Conservation (phyloP, 345 rosid species). For the Cardiospermum halicacabum region DNA sequence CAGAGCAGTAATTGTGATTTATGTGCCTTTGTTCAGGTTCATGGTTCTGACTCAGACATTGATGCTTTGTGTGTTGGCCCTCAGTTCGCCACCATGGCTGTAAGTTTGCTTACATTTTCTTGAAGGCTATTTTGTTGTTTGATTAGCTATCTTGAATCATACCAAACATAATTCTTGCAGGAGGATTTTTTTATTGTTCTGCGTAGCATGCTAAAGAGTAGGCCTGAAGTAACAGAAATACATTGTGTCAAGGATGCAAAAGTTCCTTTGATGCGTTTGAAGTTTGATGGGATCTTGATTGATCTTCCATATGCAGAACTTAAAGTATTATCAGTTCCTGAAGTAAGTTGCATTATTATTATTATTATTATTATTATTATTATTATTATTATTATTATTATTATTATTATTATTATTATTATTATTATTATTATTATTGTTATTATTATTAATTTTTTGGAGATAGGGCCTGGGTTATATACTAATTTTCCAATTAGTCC, state of each 20-base stretch:
- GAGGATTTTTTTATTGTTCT: conserved; percentile 52
- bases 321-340: conserved; percentile 32
- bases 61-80: conserved; percentile 58
- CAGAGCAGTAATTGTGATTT: not conserved
- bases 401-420: too few species aligned
- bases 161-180: conserved; percentile 19
- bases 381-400: too few species aligned
- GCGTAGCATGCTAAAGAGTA: conserved; percentile 39
- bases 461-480: not conserved
- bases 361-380: too few species aligned
- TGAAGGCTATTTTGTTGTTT: not conserved
- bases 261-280: conserved; percentile 50
- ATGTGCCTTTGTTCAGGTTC: conserved; percentile 30
- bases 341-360: too few species aligned
- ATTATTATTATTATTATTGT: conserved; percentile 1
- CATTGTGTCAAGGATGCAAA: conserved; percentile 45
- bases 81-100: conserved; percentile 42
- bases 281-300: conserved; percentile 50
- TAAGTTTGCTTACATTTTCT: conserved; percentile 22
- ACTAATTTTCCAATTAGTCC: not conserved
- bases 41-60: conserved; percentile 56
- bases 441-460: conserved; percentile 1
- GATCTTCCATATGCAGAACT: conserved; percentile 60
- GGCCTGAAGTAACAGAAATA: conserved; percentile 35
- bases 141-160: not conserved